phyloP scores from a whole-genome alignment of 495 filamentous ascomycete genomes.

The Penicillium soppii region DNA sequence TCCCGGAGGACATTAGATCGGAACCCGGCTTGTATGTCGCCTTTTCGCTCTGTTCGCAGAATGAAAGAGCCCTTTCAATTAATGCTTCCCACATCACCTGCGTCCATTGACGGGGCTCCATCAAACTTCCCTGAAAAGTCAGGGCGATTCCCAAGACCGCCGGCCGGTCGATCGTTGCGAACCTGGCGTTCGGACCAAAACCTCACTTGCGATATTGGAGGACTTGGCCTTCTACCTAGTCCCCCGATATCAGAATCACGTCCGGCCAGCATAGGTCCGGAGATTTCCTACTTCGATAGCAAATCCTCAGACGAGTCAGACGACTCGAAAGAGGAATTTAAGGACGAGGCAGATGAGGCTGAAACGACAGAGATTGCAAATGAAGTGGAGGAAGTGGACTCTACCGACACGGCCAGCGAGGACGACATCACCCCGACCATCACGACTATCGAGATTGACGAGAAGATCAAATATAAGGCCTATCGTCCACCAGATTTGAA shows the following conservation, averaged over 20 bases:
- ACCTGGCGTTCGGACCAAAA: slow-evolving; percentile 47
- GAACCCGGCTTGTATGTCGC: slow-evolving; percentile 32
- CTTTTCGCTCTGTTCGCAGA: slow-evolving; percentile 45
- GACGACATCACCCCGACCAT: not conserved
- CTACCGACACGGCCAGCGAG: not conserved
- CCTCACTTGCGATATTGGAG: slow-evolving; percentile 30
- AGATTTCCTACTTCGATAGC: slow-evolving; percentile 35
- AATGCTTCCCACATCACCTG: slow-evolving; percentile 38
- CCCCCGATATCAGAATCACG: slow-evolving; percentile 42
- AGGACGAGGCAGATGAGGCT: not conserved
- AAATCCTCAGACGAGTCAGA: slow-evolving; percentile 3
- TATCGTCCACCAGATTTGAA: slow-evolving; percentile 17
- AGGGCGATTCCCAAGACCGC: slow-evolving; percentile 12
- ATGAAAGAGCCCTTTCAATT: slow-evolving; percentile 50
- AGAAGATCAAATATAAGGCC: slow-evolving; percentile 8
- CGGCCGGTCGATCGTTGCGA: slow-evolving; percentile 30
- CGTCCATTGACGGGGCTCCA: slow-evolving; percentile 25
- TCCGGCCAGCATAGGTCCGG: slow-evolving; percentile 26
- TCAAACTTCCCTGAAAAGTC: slow-evolving; percentile 17
- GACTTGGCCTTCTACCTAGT: slow-evolving; percentile 43
- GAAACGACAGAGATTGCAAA: not conserved
- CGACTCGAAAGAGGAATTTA: slow-evolving; percentile 4
- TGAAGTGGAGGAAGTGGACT: not conserved
- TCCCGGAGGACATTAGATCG: slow-evolving; percentile 29
- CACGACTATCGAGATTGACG: not conserved